Evolutionary conservation across 2,329 filamentous ascomycete species (phyloP).

Genomic region (Aureobasidium sp.): DNA sequence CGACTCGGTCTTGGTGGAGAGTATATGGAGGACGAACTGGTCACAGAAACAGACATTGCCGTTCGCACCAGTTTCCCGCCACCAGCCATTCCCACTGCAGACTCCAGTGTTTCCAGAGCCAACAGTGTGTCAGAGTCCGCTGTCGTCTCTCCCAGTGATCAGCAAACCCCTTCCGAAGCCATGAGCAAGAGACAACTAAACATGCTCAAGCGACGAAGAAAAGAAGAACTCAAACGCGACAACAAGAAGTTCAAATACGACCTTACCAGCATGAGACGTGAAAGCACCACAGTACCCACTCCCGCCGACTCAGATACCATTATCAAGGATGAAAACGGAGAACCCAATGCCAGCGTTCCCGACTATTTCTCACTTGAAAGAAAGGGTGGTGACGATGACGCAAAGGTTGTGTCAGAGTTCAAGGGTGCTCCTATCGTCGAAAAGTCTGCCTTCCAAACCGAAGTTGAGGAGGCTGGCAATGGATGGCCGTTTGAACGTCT

Average conservation of each 20-base stretch:
- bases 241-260: constrained; percentile 77
- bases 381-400: constrained; percentile 75
- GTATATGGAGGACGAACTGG: constrained; percentile 76
- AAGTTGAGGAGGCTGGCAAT: constrained; percentile 66
- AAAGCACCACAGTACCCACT: constrained; percentile 52
- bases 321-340: constrained; percentile 51
- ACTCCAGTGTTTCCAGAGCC: constrained; percentile 29
- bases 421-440: constrained; percentile 76
- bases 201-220: constrained; percentile 87
- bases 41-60: constrained; percentile 57
- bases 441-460: constrained; percentile 76
- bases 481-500: constrained; percentile 94
- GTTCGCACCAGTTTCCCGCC: constrained; percentile 36
- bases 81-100: constrained; percentile 35
- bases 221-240: constrained; percentile 80
- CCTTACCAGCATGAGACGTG: constrained; percentile 56
- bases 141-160: constrained; percentile 32
- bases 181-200: constrained; percentile 93
- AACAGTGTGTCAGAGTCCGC: constrained; percentile 39
- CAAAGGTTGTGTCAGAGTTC: constrained; percentile 90
- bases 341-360: constrained; percentile 34
- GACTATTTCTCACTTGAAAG: constrained; percentile 92
- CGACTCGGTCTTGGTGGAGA: constrained; percentile 80
- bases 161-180: constrained; percentile 55
- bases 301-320: constrained; percentile 47